phyloP scores from a whole-genome alignment of 306 rosid genomes.

The Glycine soja region DNA sequence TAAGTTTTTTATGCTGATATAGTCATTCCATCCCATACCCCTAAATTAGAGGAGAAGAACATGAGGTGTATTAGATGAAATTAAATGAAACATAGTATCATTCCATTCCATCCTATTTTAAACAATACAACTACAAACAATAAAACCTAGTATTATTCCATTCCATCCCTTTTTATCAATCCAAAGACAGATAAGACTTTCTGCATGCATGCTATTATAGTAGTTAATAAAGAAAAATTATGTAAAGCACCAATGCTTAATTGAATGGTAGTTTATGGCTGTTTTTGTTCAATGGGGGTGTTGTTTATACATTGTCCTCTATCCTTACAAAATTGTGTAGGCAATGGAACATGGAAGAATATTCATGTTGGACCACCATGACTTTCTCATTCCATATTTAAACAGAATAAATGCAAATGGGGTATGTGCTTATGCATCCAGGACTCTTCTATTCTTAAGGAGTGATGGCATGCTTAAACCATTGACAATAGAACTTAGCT shows the following conservation, averaged over 20 bases:
- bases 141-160: not conserved
- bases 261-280: not conserved
- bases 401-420: constrained; percentile 59
- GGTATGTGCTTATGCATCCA: constrained; percentile 68
- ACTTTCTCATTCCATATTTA: constrained; percentile 69
- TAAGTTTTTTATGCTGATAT: not conserved
- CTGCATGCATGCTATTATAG: not conserved
- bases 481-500: constrained; percentile 73
- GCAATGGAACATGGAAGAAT: constrained; percentile 61
- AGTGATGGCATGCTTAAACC: constrained; percentile 71
- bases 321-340: constrained; percentile 41
- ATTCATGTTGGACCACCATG: constrained; percentile 78
- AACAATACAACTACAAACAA: not conserved
- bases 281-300: not conserved
- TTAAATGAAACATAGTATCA: not conserved
- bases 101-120: not conserved
- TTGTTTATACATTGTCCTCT: too few relatives aligned
- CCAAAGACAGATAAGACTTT: not conserved
- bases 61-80: not conserved
- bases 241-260: not conserved
- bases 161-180: not conserved
- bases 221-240: not conserved
- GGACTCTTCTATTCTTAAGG: constrained; percentile 69
- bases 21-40: not conserved
- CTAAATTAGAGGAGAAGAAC: not conserved